Conservation (phyloP, 768 basidiomycete genomes). For the Naganishia onofrii region DNA sequence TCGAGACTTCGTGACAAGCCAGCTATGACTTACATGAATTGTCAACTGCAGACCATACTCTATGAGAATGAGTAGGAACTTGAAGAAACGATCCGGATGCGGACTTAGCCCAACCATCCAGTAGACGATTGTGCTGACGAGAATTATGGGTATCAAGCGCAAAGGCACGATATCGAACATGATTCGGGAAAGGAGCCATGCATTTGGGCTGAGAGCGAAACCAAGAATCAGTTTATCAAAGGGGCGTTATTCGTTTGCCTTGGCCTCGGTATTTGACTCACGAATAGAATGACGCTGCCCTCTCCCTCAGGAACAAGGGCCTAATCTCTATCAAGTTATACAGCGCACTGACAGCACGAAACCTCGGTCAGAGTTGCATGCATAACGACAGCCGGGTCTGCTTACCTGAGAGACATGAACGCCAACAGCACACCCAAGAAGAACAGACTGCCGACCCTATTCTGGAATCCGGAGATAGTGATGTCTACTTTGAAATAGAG, state of each 20-base stretch:
- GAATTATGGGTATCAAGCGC: constrained; percentile 80
- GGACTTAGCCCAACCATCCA: constrained; percentile 77
- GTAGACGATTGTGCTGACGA: constrained; percentile 66
- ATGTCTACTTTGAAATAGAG: constrained; percentile 76
- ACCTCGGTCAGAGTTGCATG: neutral
- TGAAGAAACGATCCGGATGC: constrained; percentile 83
- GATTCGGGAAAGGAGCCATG: constrained; percentile 86
- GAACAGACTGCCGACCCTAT: constrained; percentile 85
- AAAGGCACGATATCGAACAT: constrained; percentile 86
- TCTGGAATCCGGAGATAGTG: constrained; percentile 87
- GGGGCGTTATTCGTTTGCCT: too few species aligned
- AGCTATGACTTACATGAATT: constrained; percentile 63
- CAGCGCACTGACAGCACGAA: constrained; percentile 59
- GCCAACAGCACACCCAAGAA: constrained; percentile 90
- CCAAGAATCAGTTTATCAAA: neutral
- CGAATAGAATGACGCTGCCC: constrained; percentile 83
- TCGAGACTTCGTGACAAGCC: neutral
- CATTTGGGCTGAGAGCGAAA: constrained; percentile 63
- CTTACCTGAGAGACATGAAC: constrained; percentile 71
- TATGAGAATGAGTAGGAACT: constrained; percentile 84
- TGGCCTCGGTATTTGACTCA: too few species aligned
- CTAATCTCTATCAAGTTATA: constrained; percentile 82
- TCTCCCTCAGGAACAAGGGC: constrained; percentile 82
- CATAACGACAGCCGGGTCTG: neutral
- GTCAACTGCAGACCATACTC: constrained; percentile 82